These are phyloP conservation scores for Phyllosticta paracitricarpa DNA, from an alignment of 2,329 filamentous ascomycete species.

Conservation along the genomic window DNA sequence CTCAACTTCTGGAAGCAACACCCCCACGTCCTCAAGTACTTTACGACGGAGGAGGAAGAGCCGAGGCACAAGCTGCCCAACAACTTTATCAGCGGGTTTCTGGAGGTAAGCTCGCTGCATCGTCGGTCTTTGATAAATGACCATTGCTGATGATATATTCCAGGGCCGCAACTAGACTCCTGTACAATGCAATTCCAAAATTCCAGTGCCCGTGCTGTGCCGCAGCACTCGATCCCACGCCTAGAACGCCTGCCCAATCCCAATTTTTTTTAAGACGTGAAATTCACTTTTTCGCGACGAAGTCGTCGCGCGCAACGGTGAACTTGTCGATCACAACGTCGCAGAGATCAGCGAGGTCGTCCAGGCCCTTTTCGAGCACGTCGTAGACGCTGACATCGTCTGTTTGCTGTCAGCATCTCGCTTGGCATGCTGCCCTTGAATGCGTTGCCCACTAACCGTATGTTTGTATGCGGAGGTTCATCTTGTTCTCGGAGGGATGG, in stretches of 20 bases:
- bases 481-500: conserved; percentile 88
- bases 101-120: conserved; percentile 59
- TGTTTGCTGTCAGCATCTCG: conserved; percentile 27
- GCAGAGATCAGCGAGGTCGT: conserved; percentile 82
- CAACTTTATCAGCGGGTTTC: conserved; percentile 88
- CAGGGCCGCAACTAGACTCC: conserved; percentile 12
- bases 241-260: conserved; percentile 24
- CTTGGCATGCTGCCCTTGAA: neutral
- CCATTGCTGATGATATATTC: conserved; percentile 2
- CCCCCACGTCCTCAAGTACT: conserved; percentile 93
- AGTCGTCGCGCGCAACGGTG: conserved; percentile 54
- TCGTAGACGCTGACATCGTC: conserved; percentile 68
- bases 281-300: conserved; percentile 28
- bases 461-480: conserved; percentile 96
- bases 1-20: conserved; percentile 99
- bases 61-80: conserved; percentile 65
- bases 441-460: conserved; percentile 55
- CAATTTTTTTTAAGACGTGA: neutral
- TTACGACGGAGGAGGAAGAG: conserved; percentile 82
- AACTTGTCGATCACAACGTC: conserved; percentile 93
- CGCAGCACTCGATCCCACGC: conserved; percentile 13
- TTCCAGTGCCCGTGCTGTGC: conserved; percentile 14
- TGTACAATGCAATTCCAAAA: conserved; percentile 29
- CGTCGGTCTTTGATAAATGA: neutral
- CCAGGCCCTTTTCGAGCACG: conserved; percentile 80